These are phyloP conservation scores for Eucalyptus pauciflora DNA, from an alignment of 345 rosid genomes.

Conservation along the genomic window DNA sequence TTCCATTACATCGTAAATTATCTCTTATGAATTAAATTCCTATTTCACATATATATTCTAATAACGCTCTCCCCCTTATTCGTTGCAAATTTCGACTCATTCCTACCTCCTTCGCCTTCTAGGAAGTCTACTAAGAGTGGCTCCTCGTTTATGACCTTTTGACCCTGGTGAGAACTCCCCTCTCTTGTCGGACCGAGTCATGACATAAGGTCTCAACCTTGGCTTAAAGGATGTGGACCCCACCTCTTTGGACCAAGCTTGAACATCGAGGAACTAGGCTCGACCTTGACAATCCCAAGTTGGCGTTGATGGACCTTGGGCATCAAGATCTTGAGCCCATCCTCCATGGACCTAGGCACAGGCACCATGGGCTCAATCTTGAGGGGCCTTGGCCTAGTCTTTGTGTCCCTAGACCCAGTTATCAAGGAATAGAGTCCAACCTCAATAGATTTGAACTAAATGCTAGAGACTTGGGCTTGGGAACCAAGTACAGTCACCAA, in stretches of 20 bases:
- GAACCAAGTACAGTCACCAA: neutral
- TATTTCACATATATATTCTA: neutral
- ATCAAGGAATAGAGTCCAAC: neutral
- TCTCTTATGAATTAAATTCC: neutral
- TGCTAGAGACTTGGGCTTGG: neutral
- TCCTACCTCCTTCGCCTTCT: rapidly evolving
- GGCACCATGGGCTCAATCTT: neutral
- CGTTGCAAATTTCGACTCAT: neutral
- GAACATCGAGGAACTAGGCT: neutral
- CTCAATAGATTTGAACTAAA: neutral
- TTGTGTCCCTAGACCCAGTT: neutral
- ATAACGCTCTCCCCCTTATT: rapidly evolving
- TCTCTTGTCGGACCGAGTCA: rapidly evolving
- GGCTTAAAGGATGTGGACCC: neutral
- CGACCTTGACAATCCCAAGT: neutral
- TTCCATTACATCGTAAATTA: neutral
- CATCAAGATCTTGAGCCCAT: neutral
- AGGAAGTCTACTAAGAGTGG: neutral
- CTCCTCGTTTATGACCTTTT: neutral
- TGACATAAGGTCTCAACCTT: neutral
- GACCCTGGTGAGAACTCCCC: neutral
- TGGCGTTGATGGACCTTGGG: neutral
- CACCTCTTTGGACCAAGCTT: neutral
- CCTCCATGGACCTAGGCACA: neutral
- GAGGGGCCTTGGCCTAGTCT: neutral